Evolutionary conservation across 768 basidiomycete genomes (phyloP).

Genomic region (Lactifluus pinguis): DNA sequence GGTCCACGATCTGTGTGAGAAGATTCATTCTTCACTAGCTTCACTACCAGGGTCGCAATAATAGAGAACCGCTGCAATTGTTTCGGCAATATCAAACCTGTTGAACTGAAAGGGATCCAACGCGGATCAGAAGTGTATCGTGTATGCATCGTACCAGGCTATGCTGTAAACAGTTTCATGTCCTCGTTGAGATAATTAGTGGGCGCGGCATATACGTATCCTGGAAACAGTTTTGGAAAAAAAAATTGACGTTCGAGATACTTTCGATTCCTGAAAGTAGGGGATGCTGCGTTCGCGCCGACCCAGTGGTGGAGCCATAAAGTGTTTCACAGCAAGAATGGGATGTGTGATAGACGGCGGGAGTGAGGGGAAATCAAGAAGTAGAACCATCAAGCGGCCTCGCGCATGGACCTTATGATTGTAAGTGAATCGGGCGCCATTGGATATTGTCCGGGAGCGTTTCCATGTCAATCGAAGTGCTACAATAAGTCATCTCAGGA

Average conservation of each 20-base stretch:
- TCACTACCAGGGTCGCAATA: not conserved
- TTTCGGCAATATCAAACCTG: not conserved
- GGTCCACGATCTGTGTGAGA: not conserved
- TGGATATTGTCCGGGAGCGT: conserved; percentile 3
- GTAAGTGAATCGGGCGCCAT: not conserved
- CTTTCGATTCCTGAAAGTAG: conserved; percentile 2
- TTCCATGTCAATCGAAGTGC: conserved; percentile 1
- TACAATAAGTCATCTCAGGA: not conserved
- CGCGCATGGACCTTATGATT: not conserved
- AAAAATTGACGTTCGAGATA: not conserved
- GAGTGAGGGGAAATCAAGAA: not conserved
- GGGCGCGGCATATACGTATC: not conserved
- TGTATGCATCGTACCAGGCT: not conserved
- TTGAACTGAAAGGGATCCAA: not conserved
- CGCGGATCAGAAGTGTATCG: not conserved
- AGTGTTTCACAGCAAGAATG: not conserved
- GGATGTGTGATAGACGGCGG: conserved; percentile 2
- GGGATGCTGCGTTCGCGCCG: not conserved
- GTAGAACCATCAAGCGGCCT: not conserved
- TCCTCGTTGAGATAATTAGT: not conserved
- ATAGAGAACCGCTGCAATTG: not conserved
- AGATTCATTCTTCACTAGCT: not conserved
- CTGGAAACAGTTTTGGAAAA: not conserved
- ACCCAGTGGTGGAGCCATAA: not conserved
- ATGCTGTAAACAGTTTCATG: conserved; percentile 11